Conservation (phyloP, 306 rosid genomes). For the Prunus dulcis region DNA sequence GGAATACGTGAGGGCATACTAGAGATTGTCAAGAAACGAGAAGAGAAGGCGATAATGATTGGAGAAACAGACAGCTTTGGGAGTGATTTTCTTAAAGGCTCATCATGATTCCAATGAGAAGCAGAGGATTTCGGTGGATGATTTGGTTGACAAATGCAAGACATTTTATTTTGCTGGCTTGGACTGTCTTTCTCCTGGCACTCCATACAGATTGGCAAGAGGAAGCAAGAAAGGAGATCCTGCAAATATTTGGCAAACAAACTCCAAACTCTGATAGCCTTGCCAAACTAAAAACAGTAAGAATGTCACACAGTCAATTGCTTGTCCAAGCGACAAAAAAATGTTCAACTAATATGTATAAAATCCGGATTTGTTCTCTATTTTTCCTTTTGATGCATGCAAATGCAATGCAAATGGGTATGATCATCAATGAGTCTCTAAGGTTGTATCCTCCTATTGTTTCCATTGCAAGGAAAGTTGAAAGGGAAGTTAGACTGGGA, state of each 20-base stretch:
- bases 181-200: conserved; percentile 22
- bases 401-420: conserved; percentile 7
- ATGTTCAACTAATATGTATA: not conserved
- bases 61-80: conserved; percentile 8
- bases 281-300: conserved; percentile 11
- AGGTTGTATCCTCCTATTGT: conserved; percentile 9
- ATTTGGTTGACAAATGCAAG: conserved; percentile 23
- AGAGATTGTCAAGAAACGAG: conserved; percentile 10
- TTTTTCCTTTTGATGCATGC: not conserved
- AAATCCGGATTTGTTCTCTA: not conserved
- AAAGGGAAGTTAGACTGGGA: conserved; percentile 9
- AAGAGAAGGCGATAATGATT: not conserved
- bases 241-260: conserved; percentile 8
- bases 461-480: not conserved
- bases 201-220: conserved; percentile 20
- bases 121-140: not conserved
- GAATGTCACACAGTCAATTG: not conserved
- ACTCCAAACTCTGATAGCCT: conserved; percentile 6
- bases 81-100: conserved; percentile 19
- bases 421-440: conserved; percentile 17
- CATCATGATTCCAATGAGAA: not conserved
- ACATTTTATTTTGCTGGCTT: conserved; percentile 11
- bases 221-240: conserved; percentile 14
- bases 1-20: not conserved
- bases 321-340: not conserved